phyloP scores from a whole-genome alignment of 495 filamentous ascomycete species.

The Paragyromitra xinjiangensis region DNA sequence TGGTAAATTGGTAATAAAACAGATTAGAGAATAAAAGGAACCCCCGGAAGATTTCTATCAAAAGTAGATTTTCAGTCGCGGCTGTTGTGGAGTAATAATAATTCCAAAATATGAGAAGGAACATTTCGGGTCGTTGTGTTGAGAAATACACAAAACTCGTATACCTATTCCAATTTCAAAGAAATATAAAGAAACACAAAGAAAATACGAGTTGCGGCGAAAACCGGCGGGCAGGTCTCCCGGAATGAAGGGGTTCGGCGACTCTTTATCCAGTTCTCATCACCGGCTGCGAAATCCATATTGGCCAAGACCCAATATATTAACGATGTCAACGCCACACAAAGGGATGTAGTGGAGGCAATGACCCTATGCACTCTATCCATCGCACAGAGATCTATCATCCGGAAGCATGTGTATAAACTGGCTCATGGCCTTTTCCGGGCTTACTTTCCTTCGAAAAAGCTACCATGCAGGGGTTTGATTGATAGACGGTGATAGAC shows the following conservation, averaged over 20 bases:
- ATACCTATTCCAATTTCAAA: slow-evolving; percentile 7
- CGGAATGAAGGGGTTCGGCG: slow-evolving; percentile 46
- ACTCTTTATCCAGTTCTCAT: slow-evolving; percentile 42
- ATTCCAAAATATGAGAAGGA: neutral
- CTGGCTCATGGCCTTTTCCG: slow-evolving; percentile 49
- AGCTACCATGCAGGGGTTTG: slow-evolving; percentile 33
- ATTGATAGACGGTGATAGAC: slow-evolving; percentile 19
- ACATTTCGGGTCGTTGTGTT: neutral
- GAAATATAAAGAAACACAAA: too few relatives aligned
- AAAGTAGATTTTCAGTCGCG: neutral
- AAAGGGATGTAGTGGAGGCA: neutral
- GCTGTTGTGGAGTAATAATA: neutral
- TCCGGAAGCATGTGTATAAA: slow-evolving; percentile 36
- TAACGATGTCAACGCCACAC: slow-evolving; percentile 31
- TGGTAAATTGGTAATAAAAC: slow-evolving; percentile 30
- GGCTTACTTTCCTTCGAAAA: neutral
- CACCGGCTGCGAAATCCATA: slow-evolving; percentile 26
- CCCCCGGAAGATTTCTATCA: neutral
- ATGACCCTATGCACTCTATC: neutral
- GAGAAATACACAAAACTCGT: slow-evolving; percentile 8
- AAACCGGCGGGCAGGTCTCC: neutral
- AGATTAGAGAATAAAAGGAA: slow-evolving; percentile 4
- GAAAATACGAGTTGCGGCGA: slow-evolving; percentile 7
- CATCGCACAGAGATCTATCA: slow-evolving; percentile 13
- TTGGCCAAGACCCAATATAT: slow-evolving; percentile 3